These are phyloP conservation scores for Hypoxylon sp. DNA, from an alignment of 2,329 filamentous ascomycete species.

Conservation along the genomic window DNA sequence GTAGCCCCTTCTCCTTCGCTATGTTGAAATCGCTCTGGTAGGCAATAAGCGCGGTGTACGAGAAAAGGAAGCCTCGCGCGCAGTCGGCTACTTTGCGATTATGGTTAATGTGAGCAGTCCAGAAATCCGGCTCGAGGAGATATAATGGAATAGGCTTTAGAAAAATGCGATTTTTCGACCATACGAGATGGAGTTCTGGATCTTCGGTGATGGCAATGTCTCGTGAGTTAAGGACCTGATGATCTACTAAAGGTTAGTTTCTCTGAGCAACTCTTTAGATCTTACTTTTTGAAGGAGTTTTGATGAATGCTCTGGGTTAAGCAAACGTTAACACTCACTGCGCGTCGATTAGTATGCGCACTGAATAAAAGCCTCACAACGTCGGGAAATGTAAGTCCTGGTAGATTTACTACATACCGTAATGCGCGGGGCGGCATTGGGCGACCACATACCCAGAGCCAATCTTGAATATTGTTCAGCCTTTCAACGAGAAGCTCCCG, in stretches of 20 bases:
- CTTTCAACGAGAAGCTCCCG: conserved; percentile 54
- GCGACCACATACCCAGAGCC: conserved; percentile 54
- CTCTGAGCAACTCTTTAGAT: background rate
- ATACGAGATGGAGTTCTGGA: conserved; percentile 59
- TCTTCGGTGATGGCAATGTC: conserved; percentile 58
- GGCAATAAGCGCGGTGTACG: conserved; percentile 57
- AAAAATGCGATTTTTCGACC: conserved; percentile 57
- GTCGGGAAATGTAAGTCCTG: background rate
- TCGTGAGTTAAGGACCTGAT: conserved; percentile 55
- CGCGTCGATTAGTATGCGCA: conserved; percentile 9
- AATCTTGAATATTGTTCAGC: conserved; percentile 52
- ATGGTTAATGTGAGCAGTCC: conserved; percentile 51
- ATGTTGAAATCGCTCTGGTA: conserved; percentile 59
- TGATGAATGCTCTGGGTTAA: background rate
- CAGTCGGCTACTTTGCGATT: conserved; percentile 50
- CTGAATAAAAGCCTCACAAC: background rate
- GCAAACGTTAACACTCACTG: conserved; percentile 25
- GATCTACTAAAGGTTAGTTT: conserved; percentile 44
- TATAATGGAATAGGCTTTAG: conserved; percentile 61
- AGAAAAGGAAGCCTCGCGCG: conserved; percentile 58
- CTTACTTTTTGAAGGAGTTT: background rate
- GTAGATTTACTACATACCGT: conserved; percentile 37
- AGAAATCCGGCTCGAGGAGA: conserved; percentile 57
- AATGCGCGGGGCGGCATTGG: conserved; percentile 58
- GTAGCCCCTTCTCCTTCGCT: conserved; percentile 54